These are phyloP conservation scores for Phyllostachys edulis DNA, from an alignment of 176 grass and related monocot species.

Conservation along the genomic window DNA sequence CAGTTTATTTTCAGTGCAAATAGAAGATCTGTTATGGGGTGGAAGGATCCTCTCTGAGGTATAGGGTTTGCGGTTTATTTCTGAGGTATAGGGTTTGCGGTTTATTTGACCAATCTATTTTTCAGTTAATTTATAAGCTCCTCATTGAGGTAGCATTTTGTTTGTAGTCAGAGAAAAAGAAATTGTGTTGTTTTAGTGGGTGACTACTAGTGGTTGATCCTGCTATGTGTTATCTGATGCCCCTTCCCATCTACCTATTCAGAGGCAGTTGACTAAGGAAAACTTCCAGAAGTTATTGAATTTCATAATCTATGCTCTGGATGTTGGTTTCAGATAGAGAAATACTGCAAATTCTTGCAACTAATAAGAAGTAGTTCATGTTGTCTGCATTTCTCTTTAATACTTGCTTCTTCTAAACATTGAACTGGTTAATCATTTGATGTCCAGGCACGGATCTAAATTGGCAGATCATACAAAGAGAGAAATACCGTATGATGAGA, in stretches of 20 bases:
- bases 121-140: not conserved
- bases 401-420: slow-evolving; percentile 27
- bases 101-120: not conserved
- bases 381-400: slow-evolving; percentile 25
- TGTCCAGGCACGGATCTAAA: slow-evolving; percentile 79
- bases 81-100: not conserved
- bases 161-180: slow-evolving; percentile 12
- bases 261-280: not conserved
- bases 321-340: slow-evolving; percentile 11
- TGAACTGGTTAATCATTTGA: not conserved
- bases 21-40: not conserved
- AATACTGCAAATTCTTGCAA: slow-evolving; percentile 2
- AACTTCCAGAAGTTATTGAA: not conserved
- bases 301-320: not conserved
- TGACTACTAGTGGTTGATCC: slow-evolving; percentile 10
- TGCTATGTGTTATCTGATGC: not conserved
- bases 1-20: slow-evolving; percentile 7
- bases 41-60: not conserved
- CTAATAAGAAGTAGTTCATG: slow-evolving; percentile 13
- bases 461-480: slow-evolving; percentile 65
- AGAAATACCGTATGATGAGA: slow-evolving; percentile 65
- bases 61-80: not conserved
- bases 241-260: not conserved
- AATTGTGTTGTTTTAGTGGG: not conserved
- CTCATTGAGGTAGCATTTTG: not conserved